These are phyloP conservation scores for Trichothecium sympodiale DNA, from an alignment of 2,329 filamentous ascomycete species.

Conservation along the genomic window DNA sequence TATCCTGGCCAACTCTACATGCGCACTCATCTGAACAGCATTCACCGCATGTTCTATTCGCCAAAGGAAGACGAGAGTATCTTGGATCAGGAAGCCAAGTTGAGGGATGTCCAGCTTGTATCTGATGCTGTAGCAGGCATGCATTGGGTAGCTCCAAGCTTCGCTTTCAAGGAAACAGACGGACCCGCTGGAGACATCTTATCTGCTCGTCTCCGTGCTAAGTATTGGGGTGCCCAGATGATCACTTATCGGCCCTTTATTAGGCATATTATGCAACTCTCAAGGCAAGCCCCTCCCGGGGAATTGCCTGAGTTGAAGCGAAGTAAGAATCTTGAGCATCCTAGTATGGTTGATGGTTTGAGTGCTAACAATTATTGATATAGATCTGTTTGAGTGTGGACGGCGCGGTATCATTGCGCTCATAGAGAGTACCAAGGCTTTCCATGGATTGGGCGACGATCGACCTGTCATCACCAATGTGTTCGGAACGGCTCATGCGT, in stretches of 20 bases:
- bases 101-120: constrained; percentile 34
- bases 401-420: constrained; percentile 56
- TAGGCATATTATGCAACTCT: constrained; percentile 41
- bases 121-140: constrained; percentile 29
- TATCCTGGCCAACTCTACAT: constrained; percentile 55
- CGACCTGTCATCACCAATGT: constrained; percentile 88
- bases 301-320: too few relatives aligned
- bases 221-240: constrained; percentile 87
- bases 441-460: constrained; percentile 51
- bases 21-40: constrained; percentile 51
- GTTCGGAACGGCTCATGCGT: constrained; percentile 93
- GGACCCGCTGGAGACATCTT: constrained; percentile 67
- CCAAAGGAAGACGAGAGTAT: constrained; percentile 23
- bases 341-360: too few relatives aligned
- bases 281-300: constrained; percentile 7
- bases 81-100: constrained; percentile 22
- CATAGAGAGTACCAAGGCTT: constrained; percentile 75
- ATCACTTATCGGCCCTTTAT: constrained; percentile 78
- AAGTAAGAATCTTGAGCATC: constrained; percentile 9
- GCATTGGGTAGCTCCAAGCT: constrained; percentile 36
- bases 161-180: constrained; percentile 54
- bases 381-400: too few relatives aligned
- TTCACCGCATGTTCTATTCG: constrained; percentile 47
- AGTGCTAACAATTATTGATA: too few relatives aligned
- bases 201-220: constrained; percentile 72